phyloP scores from a whole-genome alignment of 768 basidiomycete species.

The Calvatia gigantea region DNA sequence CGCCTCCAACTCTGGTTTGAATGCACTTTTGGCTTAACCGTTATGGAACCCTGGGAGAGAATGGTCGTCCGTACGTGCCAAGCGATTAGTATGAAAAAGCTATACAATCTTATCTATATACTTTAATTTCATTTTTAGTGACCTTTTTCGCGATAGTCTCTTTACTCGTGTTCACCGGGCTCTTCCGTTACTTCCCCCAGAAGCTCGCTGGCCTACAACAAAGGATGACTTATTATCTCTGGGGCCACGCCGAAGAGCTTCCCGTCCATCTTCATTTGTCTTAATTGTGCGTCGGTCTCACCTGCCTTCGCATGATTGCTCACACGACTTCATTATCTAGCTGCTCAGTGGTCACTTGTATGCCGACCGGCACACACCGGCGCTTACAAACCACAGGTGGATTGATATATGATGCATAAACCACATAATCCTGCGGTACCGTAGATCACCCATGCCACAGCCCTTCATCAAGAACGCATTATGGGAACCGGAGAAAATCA shows the following conservation, averaged over 20 bases:
- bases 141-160: conserved; percentile 36
- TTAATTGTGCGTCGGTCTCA: not conserved
- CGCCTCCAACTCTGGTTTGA: conserved; percentile 48
- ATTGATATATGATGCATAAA: too few relatives aligned
- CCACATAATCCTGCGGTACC: too few relatives aligned
- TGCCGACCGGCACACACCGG: too few relatives aligned
- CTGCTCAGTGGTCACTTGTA: too few relatives aligned
- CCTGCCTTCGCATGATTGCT: not conserved
- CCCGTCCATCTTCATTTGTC: conserved; percentile 1
- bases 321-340: not conserved
- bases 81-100: not conserved
- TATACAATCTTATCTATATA: not conserved
- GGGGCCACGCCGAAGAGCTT: conserved; percentile 40
- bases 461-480: too few relatives aligned
- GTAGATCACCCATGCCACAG: too few relatives aligned
- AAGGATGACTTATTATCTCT: conserved; percentile 45
- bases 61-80: conserved; percentile 34
- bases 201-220: conserved; percentile 39
- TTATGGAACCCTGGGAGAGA: conserved; percentile 56
- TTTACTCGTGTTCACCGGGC: conserved; percentile 35
- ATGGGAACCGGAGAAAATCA: too few relatives aligned
- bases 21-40: conserved; percentile 48
- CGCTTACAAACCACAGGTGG: too few relatives aligned
- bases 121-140: conserved; percentile 24
- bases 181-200: conserved; percentile 43